Evolutionary conservation across 2,329 filamentous ascomycete species (phyloP).

Genomic region (Ceratocystis colombiana): DNA sequence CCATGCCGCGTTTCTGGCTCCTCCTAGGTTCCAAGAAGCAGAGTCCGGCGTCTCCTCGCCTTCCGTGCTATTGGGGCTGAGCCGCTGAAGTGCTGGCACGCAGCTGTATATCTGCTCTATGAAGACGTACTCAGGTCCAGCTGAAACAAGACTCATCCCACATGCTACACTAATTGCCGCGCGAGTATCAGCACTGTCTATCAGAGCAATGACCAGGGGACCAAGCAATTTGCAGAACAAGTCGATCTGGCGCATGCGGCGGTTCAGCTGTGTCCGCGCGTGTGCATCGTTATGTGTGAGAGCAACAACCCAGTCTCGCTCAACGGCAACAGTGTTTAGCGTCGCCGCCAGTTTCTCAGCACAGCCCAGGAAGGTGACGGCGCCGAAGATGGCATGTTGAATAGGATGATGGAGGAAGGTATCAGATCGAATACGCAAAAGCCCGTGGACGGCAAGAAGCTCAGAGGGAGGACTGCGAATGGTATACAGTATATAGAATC

Average conservation of each 20-base stretch:
- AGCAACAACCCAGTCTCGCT: slow-evolving; percentile 58
- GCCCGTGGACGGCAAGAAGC: no score
- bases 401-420: no score
- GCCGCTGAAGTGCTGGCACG: slow-evolving; percentile 27
- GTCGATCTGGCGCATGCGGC: slow-evolving; percentile 53
- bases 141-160: slow-evolving; percentile 41
- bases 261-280: slow-evolving; percentile 38
- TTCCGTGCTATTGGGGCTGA: no score
- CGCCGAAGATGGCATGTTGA: slow-evolving; percentile 30
- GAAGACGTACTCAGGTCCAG: slow-evolving; percentile 43
- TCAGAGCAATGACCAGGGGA: slow-evolving; percentile 45
- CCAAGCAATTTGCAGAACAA: slow-evolving; percentile 49
- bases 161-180: slow-evolving; percentile 42
- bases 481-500: slow-evolving; percentile 36
- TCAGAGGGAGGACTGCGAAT: slow-evolving; percentile 1
- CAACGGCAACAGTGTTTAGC: slow-evolving; percentile 57
- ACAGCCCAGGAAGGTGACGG: slow-evolving; percentile 47
- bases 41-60: neutral
- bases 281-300: slow-evolving; percentile 25
- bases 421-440: no score
- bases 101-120: slow-evolving; percentile 34
- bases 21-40: neutral
- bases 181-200: slow-evolving; percentile 40
- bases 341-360: slow-evolving; percentile 57
- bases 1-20: neutral